These are phyloP conservation scores for Setaria italica DNA, from an alignment of 202 grass and related monocot genomes.

Conservation along the genomic window DNA sequence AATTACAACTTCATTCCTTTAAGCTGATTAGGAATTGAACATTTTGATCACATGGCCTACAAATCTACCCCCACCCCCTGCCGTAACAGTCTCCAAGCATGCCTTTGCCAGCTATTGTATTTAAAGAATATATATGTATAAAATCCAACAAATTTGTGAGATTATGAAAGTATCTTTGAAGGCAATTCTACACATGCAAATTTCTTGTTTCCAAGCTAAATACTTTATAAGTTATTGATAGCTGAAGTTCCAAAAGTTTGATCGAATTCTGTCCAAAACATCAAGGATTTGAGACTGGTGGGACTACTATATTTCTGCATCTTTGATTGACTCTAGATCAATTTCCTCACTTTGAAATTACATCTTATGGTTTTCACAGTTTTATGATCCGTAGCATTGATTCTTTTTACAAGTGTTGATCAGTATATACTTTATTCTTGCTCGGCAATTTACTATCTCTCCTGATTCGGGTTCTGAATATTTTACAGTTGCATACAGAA, in stretches of 20 bases:
- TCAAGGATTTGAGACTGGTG: not conserved
- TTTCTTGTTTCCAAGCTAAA: not conserved
- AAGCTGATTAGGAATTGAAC: slow-evolving; percentile 22
- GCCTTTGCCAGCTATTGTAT: not conserved
- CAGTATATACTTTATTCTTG: slow-evolving; percentile 4
- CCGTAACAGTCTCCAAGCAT: not conserved
- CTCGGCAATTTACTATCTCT: not conserved
- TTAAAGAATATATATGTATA: not conserved
- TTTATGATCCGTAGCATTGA: not conserved
- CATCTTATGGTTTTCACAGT: not conserved
- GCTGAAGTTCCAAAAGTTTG: not conserved
- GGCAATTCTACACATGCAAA: not conserved
- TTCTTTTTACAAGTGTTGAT: not conserved
- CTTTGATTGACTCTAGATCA: not conserved
- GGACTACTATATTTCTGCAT: not conserved
- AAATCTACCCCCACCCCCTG: not conserved
- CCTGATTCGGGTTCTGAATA: not conserved
- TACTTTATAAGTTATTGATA: no score
- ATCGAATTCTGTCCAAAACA: not conserved
- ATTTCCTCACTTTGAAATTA: not conserved
- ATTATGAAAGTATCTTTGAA: slow-evolving; percentile 1
- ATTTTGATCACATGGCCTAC: not conserved
- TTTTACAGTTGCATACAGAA: slow-evolving; percentile 70
- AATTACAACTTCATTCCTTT: slow-evolving; percentile 16
- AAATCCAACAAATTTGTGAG: slow-evolving; percentile 1